A percentile compares a stretch with the other conserved stretches of the same genome.
Evolutionary conservation across 73 alveolate species (phyloP).

Genomic region (Tetrahymena elliotti): DNA sequence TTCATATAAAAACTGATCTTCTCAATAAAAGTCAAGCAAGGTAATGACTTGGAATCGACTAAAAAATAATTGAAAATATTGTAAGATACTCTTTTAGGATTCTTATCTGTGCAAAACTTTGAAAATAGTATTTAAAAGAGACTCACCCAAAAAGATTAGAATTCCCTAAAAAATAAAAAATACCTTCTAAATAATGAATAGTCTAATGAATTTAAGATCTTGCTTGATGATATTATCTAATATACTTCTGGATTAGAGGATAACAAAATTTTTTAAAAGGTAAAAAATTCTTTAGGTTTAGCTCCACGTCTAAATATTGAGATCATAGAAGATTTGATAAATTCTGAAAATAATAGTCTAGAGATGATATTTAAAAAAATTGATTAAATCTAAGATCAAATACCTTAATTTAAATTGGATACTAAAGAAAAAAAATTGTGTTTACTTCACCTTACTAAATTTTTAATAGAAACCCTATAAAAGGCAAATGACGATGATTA

Average conservation of each 20-base stretch:
- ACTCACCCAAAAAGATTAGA: neutral
- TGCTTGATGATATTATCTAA: neutral
- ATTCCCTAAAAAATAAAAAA: neutral
- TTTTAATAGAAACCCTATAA: too few relatives aligned
- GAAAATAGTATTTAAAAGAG: neutral
- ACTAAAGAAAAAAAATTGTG: too few relatives aligned
- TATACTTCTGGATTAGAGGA: neutral
- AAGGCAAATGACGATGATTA: neutral
- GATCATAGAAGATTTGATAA: neutral
- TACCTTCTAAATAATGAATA: neutral
- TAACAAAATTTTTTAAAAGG: too few relatives aligned
- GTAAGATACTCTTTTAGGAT: neutral
- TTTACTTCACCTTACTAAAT: too few relatives aligned
- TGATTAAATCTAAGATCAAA: neutral
- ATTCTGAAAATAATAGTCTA: neutral
- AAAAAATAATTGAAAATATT: neutral
- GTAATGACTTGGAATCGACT: neutral
- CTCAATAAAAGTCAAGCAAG: neutral
- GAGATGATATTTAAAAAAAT: neutral
- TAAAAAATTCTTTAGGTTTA: too few relatives aligned
- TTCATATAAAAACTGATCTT: neutral
- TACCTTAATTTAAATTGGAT: neutral
- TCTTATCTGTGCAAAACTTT: neutral
- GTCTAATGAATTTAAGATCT: neutral
- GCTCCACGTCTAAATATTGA: neutral